These are phyloP conservation scores for Mortierella sp. DNA, from an alignment of 371 early-diverging fungal genomes.

Conservation along the genomic window DNA sequence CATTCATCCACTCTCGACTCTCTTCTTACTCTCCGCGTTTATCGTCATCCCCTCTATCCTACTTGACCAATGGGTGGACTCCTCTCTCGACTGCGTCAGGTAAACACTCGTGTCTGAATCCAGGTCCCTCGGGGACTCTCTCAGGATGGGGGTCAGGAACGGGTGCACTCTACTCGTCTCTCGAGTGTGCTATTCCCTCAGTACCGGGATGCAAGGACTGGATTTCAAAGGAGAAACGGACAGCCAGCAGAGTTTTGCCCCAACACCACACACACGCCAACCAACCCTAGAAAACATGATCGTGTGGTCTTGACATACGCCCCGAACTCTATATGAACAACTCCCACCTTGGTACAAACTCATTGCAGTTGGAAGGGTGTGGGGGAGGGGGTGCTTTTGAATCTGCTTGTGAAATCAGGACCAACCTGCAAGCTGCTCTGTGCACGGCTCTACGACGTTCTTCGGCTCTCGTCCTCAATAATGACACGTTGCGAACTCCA, in stretches of 20 bases:
- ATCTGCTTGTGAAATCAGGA: no score
- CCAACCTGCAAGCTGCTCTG: no score
- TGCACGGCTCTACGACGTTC: no score
- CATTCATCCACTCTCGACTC: not conserved
- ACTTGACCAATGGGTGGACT: constrained; percentile 44
- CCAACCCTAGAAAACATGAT: not conserved
- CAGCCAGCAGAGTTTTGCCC: not conserved
- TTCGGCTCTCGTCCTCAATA: no score
- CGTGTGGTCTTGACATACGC: not conserved
- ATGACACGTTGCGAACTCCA: no score
- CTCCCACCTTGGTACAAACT: not conserved
- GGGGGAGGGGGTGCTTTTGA: no score
- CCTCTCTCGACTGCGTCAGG: constrained; percentile 54
- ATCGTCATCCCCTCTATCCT: not conserved
- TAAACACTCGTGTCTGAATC: constrained; percentile 9
- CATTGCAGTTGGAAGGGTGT: no score
- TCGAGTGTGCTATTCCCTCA: no score
- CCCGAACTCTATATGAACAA: not conserved
- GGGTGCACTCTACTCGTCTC: no score
- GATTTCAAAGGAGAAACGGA: no score
- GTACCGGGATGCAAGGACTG: no score
- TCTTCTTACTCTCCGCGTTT: not conserved
- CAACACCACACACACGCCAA: not conserved
- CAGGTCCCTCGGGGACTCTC: not conserved
- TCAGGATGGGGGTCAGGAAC: no score